Conservation (phyloP, 768 basidiomycete genomes). For the Termitomyces sp. region DNA sequence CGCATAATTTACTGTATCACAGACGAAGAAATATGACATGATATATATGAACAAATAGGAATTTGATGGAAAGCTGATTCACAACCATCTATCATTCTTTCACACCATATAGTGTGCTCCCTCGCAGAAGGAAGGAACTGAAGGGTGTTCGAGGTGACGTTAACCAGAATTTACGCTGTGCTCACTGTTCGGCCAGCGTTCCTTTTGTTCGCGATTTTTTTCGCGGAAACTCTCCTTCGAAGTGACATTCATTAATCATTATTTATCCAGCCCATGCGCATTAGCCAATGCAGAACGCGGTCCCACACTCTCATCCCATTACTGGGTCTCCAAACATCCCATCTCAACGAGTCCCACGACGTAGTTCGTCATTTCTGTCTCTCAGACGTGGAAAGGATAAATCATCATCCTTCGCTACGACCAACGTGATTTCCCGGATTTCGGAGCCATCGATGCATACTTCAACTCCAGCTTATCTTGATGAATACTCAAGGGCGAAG, state of each 20-base stretch:
- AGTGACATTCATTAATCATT: constrained; percentile 6
- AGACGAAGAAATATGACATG: not conserved
- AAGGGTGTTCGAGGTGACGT: not conserved
- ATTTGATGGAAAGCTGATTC: not conserved
- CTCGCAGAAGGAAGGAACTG: not conserved
- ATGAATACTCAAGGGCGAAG: constrained; percentile 37
- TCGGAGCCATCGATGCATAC: constrained; percentile 21
- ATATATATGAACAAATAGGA: constrained; percentile 2
- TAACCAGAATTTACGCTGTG: not conserved
- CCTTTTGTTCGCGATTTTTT: constrained; percentile 3
- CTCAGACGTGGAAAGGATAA: constrained; percentile 45
- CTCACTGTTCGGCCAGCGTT: not conserved
- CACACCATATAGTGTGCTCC: too few species aligned
- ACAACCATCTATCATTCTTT: not conserved
- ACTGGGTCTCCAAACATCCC: constrained; percentile 19
- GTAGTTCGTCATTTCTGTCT: constrained; percentile 54
- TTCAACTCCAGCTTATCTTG: constrained; percentile 35
- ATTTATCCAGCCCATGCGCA: constrained; percentile 9
- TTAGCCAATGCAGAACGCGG: constrained; percentile 30
- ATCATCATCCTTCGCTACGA: constrained; percentile 16
- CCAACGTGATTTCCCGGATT: constrained; percentile 17
- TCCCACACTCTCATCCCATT: constrained; percentile 28
- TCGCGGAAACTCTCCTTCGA: constrained; percentile 7
- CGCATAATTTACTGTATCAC: not conserved
- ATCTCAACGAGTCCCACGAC: constrained; percentile 39